phyloP scores from a whole-genome alignment of 768 basidiomycete genomes.

The Collybia mongolica region DNA sequence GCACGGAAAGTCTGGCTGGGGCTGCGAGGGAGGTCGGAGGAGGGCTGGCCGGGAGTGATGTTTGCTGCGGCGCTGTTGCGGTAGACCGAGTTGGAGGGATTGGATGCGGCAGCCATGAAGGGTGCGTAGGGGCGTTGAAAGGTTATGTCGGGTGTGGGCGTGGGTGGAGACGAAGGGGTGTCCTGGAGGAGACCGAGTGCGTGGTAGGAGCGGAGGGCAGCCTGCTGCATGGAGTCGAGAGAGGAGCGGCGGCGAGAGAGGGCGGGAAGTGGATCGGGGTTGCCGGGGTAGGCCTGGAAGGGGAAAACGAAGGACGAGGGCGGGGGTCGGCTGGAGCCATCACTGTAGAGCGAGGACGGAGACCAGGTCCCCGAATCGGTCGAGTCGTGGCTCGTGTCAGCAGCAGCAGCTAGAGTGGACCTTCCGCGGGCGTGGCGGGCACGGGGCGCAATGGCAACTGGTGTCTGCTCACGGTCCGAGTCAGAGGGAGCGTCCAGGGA shows the following conservation, averaged over 20 bases:
- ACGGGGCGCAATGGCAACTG: neutral
- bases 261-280: slow-evolving; percentile 56
- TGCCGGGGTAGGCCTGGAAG: slow-evolving; percentile 64
- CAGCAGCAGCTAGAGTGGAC: neutral
- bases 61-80: slow-evolving; percentile 41
- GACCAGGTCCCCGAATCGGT: slow-evolving; percentile 3
- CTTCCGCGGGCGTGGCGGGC: no score
- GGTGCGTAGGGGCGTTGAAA: slow-evolving; percentile 46
- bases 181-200: slow-evolving; percentile 12
- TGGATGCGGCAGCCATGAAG: slow-evolving; percentile 37
- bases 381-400: neutral
- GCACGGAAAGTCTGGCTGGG: slow-evolving; percentile 57
- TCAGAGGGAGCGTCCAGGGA: slow-evolving; percentile 14
- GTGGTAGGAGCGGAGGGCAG: slow-evolving; percentile 20
- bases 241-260: slow-evolving; percentile 45
- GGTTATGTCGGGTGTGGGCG: neutral
- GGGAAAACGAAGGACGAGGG: slow-evolving; percentile 42
- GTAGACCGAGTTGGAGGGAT: slow-evolving; percentile 34
- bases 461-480: slow-evolving; percentile 11
- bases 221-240: slow-evolving; percentile 34
- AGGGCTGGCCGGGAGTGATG: slow-evolving; percentile 18
- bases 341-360: neutral
- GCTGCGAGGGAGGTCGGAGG: slow-evolving; percentile 32
- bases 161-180: slow-evolving; percentile 7
- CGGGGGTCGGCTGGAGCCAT: slow-evolving; percentile 18